Evolutionary conservation across 2,329 filamentous ascomycete genomes (phyloP).

Genomic region (Cercospora nicotianae): DNA sequence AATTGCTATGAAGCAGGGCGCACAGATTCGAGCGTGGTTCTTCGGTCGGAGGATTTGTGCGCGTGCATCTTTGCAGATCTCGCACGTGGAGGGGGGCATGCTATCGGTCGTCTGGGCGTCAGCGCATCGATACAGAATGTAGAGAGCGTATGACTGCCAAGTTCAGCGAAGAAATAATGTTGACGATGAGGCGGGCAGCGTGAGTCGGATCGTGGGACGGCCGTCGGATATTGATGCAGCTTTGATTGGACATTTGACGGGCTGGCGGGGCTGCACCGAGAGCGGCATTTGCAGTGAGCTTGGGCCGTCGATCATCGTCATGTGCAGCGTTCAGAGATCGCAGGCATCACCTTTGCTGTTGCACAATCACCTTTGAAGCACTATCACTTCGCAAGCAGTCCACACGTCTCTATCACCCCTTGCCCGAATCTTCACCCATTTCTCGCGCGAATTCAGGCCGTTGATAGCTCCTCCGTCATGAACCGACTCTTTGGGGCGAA

Average conservation of each 20-base stretch:
- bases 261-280: not conserved
- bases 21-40: constrained; percentile 91
- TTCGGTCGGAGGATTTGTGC: constrained; percentile 92
- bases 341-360: not conserved
- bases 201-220: not conserved
- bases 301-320: constrained; percentile 2
- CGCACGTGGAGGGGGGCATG: constrained; percentile 75
- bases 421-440: not conserved
- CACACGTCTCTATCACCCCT: not conserved
- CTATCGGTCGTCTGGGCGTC: constrained; percentile 3
- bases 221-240: not conserved
- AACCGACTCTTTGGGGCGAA: constrained; percentile 94
- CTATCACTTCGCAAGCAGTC: not conserved
- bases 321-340: not conserved
- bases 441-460: not conserved
- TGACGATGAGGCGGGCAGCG: not conserved
- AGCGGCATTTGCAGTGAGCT: not conserved
- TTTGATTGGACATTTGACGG: not conserved
- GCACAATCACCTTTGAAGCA: not conserved
- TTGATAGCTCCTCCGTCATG: constrained; percentile 59
- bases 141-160: not conserved
- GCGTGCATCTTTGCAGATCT: constrained; percentile 70
- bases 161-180: not conserved
- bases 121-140: not conserved
- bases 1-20: constrained; percentile 76